These are phyloP conservation scores for Diaporthe citrichinensis DNA, from an alignment of 2,329 filamentous ascomycete genomes.

Conservation along the genomic window DNA sequence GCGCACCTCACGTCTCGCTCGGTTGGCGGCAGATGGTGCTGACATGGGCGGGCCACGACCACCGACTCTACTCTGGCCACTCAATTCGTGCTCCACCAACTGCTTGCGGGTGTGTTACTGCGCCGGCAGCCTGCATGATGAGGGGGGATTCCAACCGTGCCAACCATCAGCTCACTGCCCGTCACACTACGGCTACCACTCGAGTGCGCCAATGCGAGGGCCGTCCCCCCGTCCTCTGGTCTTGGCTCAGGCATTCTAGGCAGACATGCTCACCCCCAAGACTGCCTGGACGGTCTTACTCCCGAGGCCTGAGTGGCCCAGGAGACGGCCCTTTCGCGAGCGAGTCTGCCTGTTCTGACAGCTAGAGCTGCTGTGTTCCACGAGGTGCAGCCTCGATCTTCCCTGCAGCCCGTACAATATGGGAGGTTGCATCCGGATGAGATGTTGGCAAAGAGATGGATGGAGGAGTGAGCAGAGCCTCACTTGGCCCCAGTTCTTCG, in stretches of 20 bases:
- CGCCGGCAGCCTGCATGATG: constrained; percentile 33
- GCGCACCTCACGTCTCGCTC: neutral
- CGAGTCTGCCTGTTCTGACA: neutral
- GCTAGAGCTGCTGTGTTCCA: constrained; percentile 30
- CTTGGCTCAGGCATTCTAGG: constrained; percentile 8
- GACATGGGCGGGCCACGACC: neutral
- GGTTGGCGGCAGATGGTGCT: constrained; percentile 31
- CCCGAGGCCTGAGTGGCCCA: neutral
- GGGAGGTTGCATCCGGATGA: neutral
- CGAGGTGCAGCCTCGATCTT: constrained; percentile 17
- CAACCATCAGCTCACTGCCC: neutral
- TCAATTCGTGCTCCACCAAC: neutral
- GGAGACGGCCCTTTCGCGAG: neutral
- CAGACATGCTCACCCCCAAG: constrained; percentile 16
- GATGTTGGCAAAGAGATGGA: neutral
- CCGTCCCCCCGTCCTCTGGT: neutral
- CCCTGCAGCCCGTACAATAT: constrained; percentile 1
- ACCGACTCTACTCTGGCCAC: no score
- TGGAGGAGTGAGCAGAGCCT: constrained; percentile 25
- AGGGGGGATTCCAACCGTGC: neutral
- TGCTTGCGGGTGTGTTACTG: neutral
- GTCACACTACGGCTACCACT: neutral
- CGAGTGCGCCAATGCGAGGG: neutral
- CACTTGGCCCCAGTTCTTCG: neutral
- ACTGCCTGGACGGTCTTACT: neutral